Evolutionary conservation across 2,329 filamentous ascomycete species (phyloP).

Genomic region (Hypoxylon sp.): DNA sequence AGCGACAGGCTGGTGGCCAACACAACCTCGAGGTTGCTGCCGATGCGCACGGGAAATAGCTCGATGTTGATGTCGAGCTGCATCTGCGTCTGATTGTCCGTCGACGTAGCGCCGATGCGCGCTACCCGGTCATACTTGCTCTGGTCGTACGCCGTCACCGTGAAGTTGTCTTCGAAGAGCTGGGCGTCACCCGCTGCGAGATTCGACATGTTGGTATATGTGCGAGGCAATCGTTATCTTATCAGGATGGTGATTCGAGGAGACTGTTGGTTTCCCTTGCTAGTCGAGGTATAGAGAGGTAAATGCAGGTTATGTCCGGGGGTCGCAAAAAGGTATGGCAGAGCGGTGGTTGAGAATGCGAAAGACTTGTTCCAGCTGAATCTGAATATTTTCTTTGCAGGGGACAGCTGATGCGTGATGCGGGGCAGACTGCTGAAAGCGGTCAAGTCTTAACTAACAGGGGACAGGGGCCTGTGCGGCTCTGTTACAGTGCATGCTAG

Average conservation of each 20-base stretch:
- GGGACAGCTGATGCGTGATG: slow-evolving; percentile 19
- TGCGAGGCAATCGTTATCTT: slow-evolving; percentile 1
- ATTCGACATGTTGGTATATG: slow-evolving; percentile 55
- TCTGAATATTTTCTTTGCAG: slow-evolving; percentile 1
- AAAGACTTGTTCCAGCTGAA: too few relatives aligned
- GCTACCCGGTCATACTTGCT: slow-evolving; percentile 96
- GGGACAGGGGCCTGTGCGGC: slow-evolving; percentile 42
- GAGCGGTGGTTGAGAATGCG: neutral
- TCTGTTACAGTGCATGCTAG: slow-evolving; percentile 25
- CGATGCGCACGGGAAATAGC: slow-evolving; percentile 80
- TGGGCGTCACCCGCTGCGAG: slow-evolving; percentile 81
- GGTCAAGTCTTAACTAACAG: slow-evolving; percentile 42
- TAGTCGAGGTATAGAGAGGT: neutral
- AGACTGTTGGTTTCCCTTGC: neutral
- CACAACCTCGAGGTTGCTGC: slow-evolving; percentile 83
- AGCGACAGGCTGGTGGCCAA: slow-evolving; percentile 87
- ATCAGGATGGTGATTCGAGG: neutral
- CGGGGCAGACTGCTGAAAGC: slow-evolving; percentile 43
- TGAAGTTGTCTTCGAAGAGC: slow-evolving; percentile 94
- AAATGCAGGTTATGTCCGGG: neutral
- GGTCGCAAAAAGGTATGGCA: neutral
- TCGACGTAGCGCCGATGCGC: slow-evolving; percentile 81
- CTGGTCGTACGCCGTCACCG: slow-evolving; percentile 80
- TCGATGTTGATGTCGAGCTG: slow-evolving; percentile 94
- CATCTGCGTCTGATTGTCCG: slow-evolving; percentile 80